A percentile compares a stretch with the other conserved stretches of the same genome.
phyloP scores from a whole-genome alignment of 176 grass and related monocot genomes.

The sorghum (Sorghum bicolor) region Sorghum_bicolor_NCBIv3 NC_012871.2:66671501-66672000 shows the following conservation, averaged over 20 bases:
- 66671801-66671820: conserved; percentile 62
- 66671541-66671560: conserved; percentile 52
- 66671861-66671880: conserved; percentile 64
- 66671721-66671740: conserved; percentile 60
- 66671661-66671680: conserved; percentile 35
- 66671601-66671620: conserved; percentile 34
- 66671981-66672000: conserved; percentile 63
- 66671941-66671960: conserved; percentile 74
- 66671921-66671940: conserved; percentile 63
- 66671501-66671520: conserved; percentile 84
- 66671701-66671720: conserved; percentile 58
- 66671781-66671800: conserved; percentile 46
- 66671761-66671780: conserved; percentile 92
- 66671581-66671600: conserved; percentile 35
- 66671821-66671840: conserved; percentile 71
- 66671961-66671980: conserved; percentile 98
- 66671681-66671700: conserved; percentile 21
- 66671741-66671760: conserved; percentile 46
- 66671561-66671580: conserved; percentile 40
- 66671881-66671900: conserved; percentile 62
- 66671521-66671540: conserved; percentile 60
- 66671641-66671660: not conserved
- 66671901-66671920: conserved; percentile 46
- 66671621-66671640: not conserved
- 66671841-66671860: conserved; percentile 58